Evolutionary conservation across 169 alveolate species (phyloP).

Genomic region (Eimeria acervulina): DNA sequence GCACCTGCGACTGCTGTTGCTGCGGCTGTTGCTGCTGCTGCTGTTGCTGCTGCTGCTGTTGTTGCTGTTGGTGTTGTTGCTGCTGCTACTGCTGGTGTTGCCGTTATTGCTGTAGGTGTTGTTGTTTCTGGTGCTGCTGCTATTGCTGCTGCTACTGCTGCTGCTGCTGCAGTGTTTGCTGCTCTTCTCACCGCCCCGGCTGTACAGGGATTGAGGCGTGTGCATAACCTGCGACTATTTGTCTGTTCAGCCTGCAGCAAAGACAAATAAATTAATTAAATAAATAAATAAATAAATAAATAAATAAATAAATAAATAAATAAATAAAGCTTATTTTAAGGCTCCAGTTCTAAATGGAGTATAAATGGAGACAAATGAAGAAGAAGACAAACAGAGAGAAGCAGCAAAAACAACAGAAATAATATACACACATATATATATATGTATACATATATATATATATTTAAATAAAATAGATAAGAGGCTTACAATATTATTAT

Average conservation of each 20-base stretch:
- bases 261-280: not conserved
- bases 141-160: not conserved
- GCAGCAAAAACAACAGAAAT: too few species aligned
- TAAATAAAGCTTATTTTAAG: too few species aligned
- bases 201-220: constrained; percentile 26
- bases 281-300: too few species aligned
- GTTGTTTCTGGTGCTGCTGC: not conserved
- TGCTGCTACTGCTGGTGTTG: not conserved
- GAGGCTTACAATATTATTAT: too few species aligned
- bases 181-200: not conserved
- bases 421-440: too few species aligned
- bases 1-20: not conserved
- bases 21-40: not conserved
- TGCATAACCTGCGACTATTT: constrained; percentile 34
- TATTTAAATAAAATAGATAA: too few species aligned
- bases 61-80: not conserved
- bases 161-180: not conserved
- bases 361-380: too few species aligned
- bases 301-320: too few species aligned
- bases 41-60: not conserved
- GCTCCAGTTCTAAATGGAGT: too few species aligned
- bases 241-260: constrained; percentile 36
- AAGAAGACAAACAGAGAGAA: too few species aligned
- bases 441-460: too few species aligned
- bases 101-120: not conserved